Evolutionary conservation across 192 early-diverging fungal genomes (phyloP).

Genomic region (Entomortierella lignicola): DNA sequence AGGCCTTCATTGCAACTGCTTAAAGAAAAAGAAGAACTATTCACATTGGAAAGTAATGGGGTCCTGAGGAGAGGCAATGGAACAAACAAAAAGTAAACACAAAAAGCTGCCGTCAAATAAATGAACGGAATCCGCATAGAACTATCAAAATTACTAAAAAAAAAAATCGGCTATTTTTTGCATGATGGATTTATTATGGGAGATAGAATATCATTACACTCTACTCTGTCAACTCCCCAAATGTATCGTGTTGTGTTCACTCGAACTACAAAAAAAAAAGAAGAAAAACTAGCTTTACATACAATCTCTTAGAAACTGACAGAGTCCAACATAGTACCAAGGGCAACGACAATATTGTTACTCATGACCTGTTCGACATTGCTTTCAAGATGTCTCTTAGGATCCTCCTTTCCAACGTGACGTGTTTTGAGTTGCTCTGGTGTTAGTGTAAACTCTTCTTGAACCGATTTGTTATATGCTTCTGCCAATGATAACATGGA

Average conservation of each 20-base stretch:
- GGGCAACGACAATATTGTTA: conserved; percentile 95
- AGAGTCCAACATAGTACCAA: conserved; percentile 91
- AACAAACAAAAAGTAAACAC: too few relatives aligned
- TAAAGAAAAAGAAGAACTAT: too few relatives aligned
- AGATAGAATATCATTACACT: background rate
- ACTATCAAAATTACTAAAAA: background rate
- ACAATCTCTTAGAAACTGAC: conserved; percentile 63
- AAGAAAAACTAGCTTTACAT: background rate
- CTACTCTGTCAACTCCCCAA: too few relatives aligned
- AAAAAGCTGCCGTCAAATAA: too few relatives aligned
- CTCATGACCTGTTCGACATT: conserved; percentile 94
- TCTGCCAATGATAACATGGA: conserved; percentile 92
- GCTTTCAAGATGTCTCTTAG: conserved; percentile 97
- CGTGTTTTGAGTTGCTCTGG: conserved; percentile 95
- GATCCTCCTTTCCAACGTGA: conserved; percentile 99
- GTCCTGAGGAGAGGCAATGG: too few relatives aligned
- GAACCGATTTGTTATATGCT: conserved; percentile 97
- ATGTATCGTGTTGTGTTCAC: too few relatives aligned
- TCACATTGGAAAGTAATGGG: too few relatives aligned
- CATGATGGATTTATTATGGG: too few relatives aligned
- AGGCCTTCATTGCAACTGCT: conserved; percentile 49
- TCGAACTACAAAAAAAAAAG: background rate
- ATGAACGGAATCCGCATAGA: too few relatives aligned
- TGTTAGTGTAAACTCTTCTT: conserved; percentile 95
- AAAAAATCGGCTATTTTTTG: too few relatives aligned